Evolutionary conservation across 2,329 filamentous ascomycete genomes (phyloP).

Genomic region (Aspergillus phoenicis): DNA sequence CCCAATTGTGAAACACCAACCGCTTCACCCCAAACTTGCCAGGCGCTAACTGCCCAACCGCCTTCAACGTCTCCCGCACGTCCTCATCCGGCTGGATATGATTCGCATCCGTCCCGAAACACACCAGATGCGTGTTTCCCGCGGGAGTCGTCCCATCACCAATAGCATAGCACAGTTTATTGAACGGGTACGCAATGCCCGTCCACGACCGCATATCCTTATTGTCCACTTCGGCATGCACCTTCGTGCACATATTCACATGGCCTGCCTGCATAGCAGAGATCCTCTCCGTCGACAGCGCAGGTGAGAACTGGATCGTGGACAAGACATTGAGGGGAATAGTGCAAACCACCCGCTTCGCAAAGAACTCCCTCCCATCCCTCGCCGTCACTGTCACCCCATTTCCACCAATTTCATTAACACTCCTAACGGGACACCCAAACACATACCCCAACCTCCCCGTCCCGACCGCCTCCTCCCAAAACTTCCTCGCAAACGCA

Average conservation of each 20-base stretch:
- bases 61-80: slow-evolving; percentile 37
- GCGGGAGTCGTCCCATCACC: slow-evolving; percentile 50
- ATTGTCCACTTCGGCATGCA: slow-evolving; percentile 50
- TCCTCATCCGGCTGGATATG: slow-evolving; percentile 50
- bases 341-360: slow-evolving; percentile 29
- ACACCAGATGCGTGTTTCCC: slow-evolving; percentile 53
- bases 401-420: slow-evolving; percentile 2
- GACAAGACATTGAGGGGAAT: slow-evolving; percentile 30
- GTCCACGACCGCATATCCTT: slow-evolving; percentile 49
- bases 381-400: slow-evolving; percentile 39
- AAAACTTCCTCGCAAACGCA: slow-evolving; percentile 50
- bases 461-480: slow-evolving; percentile 45
- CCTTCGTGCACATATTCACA: slow-evolving; percentile 51
- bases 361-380: slow-evolving; percentile 33
- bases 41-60: slow-evolving; percentile 38
- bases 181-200: slow-evolving; percentile 48
- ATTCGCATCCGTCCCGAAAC: slow-evolving; percentile 48
- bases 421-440: slow-evolving; percentile 39
- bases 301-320: slow-evolving; percentile 50
- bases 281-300: slow-evolving; percentile 39
- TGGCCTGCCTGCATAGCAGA: slow-evolving; percentile 45
- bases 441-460: slow-evolving; percentile 48
- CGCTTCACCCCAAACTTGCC: slow-evolving; percentile 29
- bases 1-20: slow-evolving; percentile 52
- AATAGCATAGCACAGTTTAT: slow-evolving; percentile 48